Evolutionary conservation across 78 protist genomes (phyloP), one percentile per base, ranked within the genome.

Genomic region (Dictyostelium capitatum): DNA sequence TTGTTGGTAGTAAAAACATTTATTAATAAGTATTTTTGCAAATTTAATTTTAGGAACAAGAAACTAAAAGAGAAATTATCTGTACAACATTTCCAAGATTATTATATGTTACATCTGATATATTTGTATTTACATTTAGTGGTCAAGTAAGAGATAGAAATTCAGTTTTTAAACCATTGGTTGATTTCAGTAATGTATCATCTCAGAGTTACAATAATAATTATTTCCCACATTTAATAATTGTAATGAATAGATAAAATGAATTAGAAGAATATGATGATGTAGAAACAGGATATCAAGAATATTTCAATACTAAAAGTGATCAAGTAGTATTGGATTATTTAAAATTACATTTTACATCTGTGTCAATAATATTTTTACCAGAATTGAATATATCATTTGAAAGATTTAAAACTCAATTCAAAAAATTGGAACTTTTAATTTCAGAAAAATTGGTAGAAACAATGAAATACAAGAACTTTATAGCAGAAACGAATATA

Each of bases 61-160:
- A 57, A n/a, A 57, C 20, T n/a, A n/a, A n/a, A n/a, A n/a, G n/a
- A n/a, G n/a, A n/a, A n/a, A n/a, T 5, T 19, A 57, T n/a, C 20
- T 57, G 65, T 57, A 19, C 65, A 57, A 57, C 65, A 20, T 82
- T 53, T 67, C 89, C 89, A 70, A n/a, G 80, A 14, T 30, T 82
- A 2, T 20, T 82, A 15, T 70, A 82, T 70, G 15, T 82, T 2
- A 50, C 70, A 5, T 47, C 65, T 51, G 80, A 82, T 82, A 80
- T 82, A 0, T 30, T 82, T 0, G 70, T 82, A 53, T 82, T 15
- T 82, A 50, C 80, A 20, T 20, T 74, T 50, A 6, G 6, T 20
- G 23, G 17, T 70, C 46, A 43, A 50, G n/a, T n/a, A n/a, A n/a
- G 9, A 37, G 1, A 47, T 17, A 19, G 50, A n/a, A n/a, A n/a